phyloP scores from a whole-genome alignment of 2,329 filamentous ascomycete genomes.

The Davidsoniella neocaledoniae region DNA sequence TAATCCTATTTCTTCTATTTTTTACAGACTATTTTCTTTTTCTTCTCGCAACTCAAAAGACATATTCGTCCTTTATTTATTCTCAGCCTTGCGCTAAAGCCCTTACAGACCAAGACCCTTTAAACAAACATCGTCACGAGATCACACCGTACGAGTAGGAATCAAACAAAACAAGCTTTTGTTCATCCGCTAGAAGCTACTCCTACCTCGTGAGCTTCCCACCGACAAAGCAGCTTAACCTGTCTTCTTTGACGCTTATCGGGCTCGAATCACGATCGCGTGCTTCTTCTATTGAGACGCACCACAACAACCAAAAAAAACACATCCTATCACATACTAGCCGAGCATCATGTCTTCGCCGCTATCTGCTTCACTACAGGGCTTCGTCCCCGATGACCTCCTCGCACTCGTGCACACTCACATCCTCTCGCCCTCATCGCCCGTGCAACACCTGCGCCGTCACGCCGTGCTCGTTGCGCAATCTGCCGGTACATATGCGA shows the following conservation, averaged over 20 bases:
- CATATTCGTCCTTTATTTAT: too few species aligned
- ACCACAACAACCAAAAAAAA: too few species aligned
- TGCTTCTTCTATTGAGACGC: too few species aligned
- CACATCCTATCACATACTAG: background rate
- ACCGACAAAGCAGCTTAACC: too few species aligned
- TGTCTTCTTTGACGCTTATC: too few species aligned
- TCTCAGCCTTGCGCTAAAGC: too few species aligned
- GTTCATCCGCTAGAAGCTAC: too few species aligned
- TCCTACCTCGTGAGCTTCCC: too few species aligned
- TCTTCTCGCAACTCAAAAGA: background rate
- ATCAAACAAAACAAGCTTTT: background rate
- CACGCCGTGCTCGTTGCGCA: slow-evolving; percentile 17
- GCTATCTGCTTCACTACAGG: slow-evolving; percentile 20
- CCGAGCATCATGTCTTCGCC: background rate
- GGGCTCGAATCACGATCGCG: too few species aligned
- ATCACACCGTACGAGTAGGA: too few species aligned
- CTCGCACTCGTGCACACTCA: slow-evolving; percentile 29
- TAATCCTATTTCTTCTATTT: slow-evolving; percentile 1
- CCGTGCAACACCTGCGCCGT: slow-evolving; percentile 25
- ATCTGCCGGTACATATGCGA: slow-evolving; percentile 14
- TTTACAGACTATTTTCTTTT: background rate
- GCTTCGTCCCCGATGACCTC: slow-evolving; percentile 29
- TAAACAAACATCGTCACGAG: too few species aligned
- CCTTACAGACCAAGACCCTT: too few species aligned
- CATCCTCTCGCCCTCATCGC: slow-evolving; percentile 29